Evolutionary conservation across 352 stramenopile genomes (phyloP), one percentile per base, ranked within the genome.

Genomic region (Aphanomyces invadans): DNA sequence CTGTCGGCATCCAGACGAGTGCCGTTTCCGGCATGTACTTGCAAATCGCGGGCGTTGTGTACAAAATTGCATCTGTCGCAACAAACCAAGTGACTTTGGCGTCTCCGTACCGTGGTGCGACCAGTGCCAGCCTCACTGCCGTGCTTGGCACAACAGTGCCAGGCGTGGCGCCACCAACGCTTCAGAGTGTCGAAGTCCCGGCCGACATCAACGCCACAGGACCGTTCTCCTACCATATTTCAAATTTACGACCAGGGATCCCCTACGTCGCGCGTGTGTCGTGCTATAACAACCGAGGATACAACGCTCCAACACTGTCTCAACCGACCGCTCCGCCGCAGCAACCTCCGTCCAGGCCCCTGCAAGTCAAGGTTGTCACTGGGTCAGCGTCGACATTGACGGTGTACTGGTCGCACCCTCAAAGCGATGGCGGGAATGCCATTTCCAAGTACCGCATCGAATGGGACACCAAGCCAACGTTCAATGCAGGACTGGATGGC

Each of bases 361-460:
- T 77, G 29, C 85, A 79, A 26, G 81, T 97, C 4, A 76, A 87
- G 12, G 62, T 92, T 38, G 86, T 92, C 65, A 76, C 79, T 0
- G 83, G 91, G 39, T 76, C 77, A 4, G 78, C 81, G 10, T 88
- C 83, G 7, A 88, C 86, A 59, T 73, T 98, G 25, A 79, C 78
- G 4, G 71, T 97, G n/a, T 73, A 90, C 2, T 98, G 90, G 80
- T 87, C 79, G n/a, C 80, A 96, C 29, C 95, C 95, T 1, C 31
- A 74, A 2, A 96, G 89, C 63, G 83, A 98, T 68, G 95, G 95
- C 17, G 95, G 95, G 2, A 87, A 96, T 32, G 70, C 79, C 0
- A 87, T 99, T 46, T 95, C 89, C 7, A 95, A 97, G 68, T 99
- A 98, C 55, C 76, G 90, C 2, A 76, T 98, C 4, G 95, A 98